Percentiles rank a stretch among this genome's conserved stretches.
phyloP scores from a whole-genome alignment of 140 eudicot genomes.

The Oenanthe javanica region DNA sequence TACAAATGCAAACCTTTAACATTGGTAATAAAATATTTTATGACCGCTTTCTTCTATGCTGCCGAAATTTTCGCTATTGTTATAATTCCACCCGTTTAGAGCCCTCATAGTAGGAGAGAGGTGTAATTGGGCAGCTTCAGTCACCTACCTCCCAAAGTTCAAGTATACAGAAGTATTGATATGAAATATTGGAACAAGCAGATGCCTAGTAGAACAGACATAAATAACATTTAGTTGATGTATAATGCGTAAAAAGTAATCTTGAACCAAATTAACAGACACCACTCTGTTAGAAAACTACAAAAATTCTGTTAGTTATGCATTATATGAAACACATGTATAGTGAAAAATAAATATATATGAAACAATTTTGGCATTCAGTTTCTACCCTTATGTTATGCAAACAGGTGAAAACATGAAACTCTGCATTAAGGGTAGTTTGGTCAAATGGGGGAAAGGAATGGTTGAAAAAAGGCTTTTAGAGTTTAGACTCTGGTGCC shows the following conservation, averaged over 20 bases:
- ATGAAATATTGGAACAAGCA: background rate
- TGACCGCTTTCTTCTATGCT: background rate
- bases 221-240: background rate
- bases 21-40: background rate
- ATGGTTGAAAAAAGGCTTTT: constrained; percentile 25
- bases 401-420: constrained; percentile 8
- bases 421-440: constrained; percentile 19
- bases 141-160: background rate
- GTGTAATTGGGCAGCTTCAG: constrained; percentile 2
- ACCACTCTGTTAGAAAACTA: background rate
- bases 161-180: background rate
- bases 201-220: background rate
- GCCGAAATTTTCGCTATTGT: background rate
- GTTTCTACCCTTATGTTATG: background rate
- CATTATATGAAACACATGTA: background rate
- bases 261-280: background rate
- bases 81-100: constrained; percentile 3
- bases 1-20: background rate
- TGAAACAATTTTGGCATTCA: background rate
- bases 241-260: background rate
- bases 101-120: background rate
- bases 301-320: background rate
- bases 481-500: constrained; percentile 33
- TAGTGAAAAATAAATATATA: background rate
- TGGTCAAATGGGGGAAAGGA: constrained; percentile 24